Evolutionary conservation across 2,329 filamentous ascomycete species (phyloP).

Genomic region (Exophiala calicioides): DNA sequence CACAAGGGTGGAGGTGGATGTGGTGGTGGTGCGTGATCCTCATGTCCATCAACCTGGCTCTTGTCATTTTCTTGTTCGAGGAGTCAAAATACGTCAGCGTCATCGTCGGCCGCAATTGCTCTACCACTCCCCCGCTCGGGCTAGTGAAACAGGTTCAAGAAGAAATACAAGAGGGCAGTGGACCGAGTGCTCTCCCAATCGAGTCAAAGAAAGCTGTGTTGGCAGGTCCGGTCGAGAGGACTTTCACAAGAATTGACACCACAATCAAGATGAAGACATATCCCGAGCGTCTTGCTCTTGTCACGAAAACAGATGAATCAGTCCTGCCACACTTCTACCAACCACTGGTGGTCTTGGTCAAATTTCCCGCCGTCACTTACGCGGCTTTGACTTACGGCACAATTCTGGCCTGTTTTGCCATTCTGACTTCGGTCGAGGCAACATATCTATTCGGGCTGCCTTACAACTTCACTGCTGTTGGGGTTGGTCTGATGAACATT

Average conservation of each 20-base stretch:
- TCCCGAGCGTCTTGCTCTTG: conserved; percentile 32
- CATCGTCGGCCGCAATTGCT: conserved; percentile 20
- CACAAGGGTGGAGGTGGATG: conserved; percentile 41
- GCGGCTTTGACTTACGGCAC: conserved; percentile 43
- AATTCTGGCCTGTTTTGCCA: conserved; percentile 38
- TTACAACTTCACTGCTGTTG: conserved; percentile 35
- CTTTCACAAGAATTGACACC: conserved; percentile 29
- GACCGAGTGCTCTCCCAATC: too few species aligned
- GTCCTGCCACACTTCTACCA: conserved; percentile 29
- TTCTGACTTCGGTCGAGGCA: conserved; percentile 35
- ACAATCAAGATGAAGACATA: conserved; percentile 35
- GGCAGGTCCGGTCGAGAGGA: neutral
- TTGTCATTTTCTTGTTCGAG: conserved; percentile 40
- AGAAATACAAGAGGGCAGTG: neutral
- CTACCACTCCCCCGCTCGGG: too few species aligned
- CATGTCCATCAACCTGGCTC: conserved; percentile 34
- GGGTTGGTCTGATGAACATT: conserved; percentile 37
- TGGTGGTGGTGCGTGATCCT: conserved; percentile 40
- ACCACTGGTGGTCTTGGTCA: conserved; percentile 21
- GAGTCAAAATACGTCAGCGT: conserved; percentile 38
- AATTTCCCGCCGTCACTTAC: conserved; percentile 39
- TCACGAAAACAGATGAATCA: conserved; percentile 35
- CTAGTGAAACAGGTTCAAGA: too few species aligned
- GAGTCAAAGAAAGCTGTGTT: conserved; percentile 12
- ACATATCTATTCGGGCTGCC: conserved; percentile 39